phyloP scores from a whole-genome alignment of 2,329 filamentous ascomycete species.

The Exophiala sp. region DNA sequence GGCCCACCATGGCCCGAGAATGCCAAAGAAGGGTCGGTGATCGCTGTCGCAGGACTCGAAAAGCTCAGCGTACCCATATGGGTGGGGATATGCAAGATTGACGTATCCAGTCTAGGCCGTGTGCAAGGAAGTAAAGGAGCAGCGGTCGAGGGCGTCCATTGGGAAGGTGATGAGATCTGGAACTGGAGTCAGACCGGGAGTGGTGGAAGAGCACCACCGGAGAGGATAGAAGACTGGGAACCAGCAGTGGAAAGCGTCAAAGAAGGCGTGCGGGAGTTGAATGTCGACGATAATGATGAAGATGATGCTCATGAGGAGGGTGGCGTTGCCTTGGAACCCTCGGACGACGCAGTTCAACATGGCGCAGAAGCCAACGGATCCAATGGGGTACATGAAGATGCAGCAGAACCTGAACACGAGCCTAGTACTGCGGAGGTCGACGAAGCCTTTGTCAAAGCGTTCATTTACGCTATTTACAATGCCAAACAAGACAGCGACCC shows the following conservation, averaged over 20 bases:
- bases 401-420: slow-evolving; percentile 45
- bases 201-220: slow-evolving; percentile 52
- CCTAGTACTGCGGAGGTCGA: slow-evolving; percentile 64
- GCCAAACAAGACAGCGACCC: slow-evolving; percentile 55
- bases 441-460: slow-evolving; percentile 61
- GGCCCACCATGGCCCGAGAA: slow-evolving; percentile 61
- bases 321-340: slow-evolving; percentile 40
- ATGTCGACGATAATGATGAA: slow-evolving; percentile 43
- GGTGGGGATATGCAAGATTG: slow-evolving; percentile 63
- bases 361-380: slow-evolving; percentile 17
- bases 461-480: slow-evolving; percentile 60
- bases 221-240: slow-evolving; percentile 52
- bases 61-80: slow-evolving; percentile 60
- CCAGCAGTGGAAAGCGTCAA: slow-evolving; percentile 33
- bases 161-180: slow-evolving; percentile 69
- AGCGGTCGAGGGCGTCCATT: slow-evolving; percentile 64
- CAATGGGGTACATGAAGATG: slow-evolving; percentile 24
- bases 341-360: slow-evolving; percentile 31
- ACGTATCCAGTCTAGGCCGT: slow-evolving; percentile 52
- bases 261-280: slow-evolving; percentile 40
- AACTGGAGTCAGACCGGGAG: slow-evolving; percentile 56
- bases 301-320: slow-evolving; percentile 42
- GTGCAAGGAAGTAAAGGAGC: slow-evolving; percentile 62
- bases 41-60: slow-evolving; percentile 61
- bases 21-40: slow-evolving; percentile 58